These are phyloP conservation scores for Monosporascus sp. DNA, from an alignment of 2,329 filamentous ascomycete species.

Conservation along the genomic window DNA sequence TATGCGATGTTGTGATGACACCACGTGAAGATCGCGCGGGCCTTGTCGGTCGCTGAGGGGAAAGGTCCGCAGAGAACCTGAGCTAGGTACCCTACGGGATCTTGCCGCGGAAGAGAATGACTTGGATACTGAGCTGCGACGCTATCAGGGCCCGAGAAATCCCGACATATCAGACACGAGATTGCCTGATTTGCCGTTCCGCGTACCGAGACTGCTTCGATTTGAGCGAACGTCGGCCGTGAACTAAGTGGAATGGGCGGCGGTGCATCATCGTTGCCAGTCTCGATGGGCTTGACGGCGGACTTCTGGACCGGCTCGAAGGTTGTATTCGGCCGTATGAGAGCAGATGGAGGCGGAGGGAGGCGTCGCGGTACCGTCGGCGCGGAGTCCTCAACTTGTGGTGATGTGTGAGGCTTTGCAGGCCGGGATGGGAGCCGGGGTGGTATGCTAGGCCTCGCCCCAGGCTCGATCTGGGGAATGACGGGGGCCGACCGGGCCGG, in stretches of 20 bases:
- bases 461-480: slow-evolving; percentile 28
- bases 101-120: slow-evolving; percentile 59
- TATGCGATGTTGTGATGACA: slow-evolving; percentile 90
- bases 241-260: slow-evolving; percentile 50
- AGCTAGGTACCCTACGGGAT: slow-evolving; percentile 70
- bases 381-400: slow-evolving; percentile 17
- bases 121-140: slow-evolving; percentile 75
- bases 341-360: slow-evolving; percentile 31
- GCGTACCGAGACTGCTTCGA: slow-evolving; percentile 38
- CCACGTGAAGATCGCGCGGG: slow-evolving; percentile 90
- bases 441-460: slow-evolving; percentile 38
- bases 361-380: slow-evolving; percentile 32
- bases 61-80: slow-evolving; percentile 75
- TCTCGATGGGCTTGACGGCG: slow-evolving; percentile 17
- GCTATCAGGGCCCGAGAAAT: slow-evolving; percentile 77
- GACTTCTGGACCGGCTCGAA: slow-evolving; percentile 17
- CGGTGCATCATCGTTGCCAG: slow-evolving; percentile 34
- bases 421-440: slow-evolving; percentile 49
- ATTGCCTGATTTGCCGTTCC: slow-evolving; percentile 20
- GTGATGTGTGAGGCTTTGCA: slow-evolving; percentile 26
- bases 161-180: slow-evolving; percentile 73
- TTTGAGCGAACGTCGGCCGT: slow-evolving; percentile 47
- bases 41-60: slow-evolving; percentile 80
- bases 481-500: slow-evolving; percentile 34
- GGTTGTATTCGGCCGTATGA: slow-evolving; percentile 24